Evolutionary conservation across 257 asterid genomes (phyloP).

Genomic region (Vinca minor): DNA sequence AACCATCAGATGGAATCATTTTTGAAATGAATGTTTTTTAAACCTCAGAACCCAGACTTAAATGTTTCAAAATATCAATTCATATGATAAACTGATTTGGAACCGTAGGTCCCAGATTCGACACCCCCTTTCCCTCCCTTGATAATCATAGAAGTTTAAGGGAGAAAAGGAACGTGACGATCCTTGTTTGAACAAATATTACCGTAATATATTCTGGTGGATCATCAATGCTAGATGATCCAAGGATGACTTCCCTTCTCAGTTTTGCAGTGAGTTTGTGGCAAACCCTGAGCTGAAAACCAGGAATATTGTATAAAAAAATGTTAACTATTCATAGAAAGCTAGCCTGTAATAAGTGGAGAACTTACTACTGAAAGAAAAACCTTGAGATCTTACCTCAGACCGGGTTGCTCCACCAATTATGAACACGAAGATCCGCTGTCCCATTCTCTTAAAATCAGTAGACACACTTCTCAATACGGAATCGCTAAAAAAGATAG

Average conservation of each 20-base stretch:
- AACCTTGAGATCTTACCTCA: slow-evolving; percentile 44
- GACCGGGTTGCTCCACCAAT: slow-evolving; percentile 98
- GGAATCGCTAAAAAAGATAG: slow-evolving; percentile 56
- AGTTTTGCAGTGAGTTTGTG: slow-evolving; percentile 81
- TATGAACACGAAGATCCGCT: slow-evolving; percentile 72
- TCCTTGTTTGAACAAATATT: slow-evolving; percentile 13
- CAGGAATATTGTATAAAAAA: neutral
- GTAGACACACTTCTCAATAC: slow-evolving; percentile 37
- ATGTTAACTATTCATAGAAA: slow-evolving; percentile 11
- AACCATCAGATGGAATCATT: neutral
- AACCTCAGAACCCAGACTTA: neutral
- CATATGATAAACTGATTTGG: no score
- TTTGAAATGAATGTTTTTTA: neutral
- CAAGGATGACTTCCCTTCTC: slow-evolving; percentile 91
- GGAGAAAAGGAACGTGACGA: neutral
- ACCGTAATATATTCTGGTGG: slow-evolving; percentile 88
- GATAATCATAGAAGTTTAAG: no score
- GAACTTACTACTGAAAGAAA: slow-evolving; percentile 11
- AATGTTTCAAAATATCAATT: neutral
- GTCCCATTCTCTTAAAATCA: slow-evolving; percentile 85
- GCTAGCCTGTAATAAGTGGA: neutral
- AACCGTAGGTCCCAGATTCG: no score
- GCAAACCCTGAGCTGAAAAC: slow-evolving; percentile 74
- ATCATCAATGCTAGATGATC: slow-evolving; percentile 79
- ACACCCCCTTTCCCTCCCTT: no score